Base-by-base conservation (phyloP, 768 basidiomycete genomes). In the Kwoniella heveanensis region DNA sequence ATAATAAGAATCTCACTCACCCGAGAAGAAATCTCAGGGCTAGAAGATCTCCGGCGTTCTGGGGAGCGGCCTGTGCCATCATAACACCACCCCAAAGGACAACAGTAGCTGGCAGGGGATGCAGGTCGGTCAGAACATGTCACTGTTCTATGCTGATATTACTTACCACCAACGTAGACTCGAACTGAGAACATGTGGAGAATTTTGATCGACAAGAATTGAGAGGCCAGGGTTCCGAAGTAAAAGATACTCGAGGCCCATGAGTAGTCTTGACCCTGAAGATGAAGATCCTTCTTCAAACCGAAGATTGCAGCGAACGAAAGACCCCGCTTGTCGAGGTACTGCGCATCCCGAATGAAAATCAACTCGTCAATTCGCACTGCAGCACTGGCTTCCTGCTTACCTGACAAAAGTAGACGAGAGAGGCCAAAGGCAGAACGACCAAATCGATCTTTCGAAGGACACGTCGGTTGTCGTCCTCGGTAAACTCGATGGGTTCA, bases 281-380 rank as follows among this genome's bases (percentile, higher is more conserved):
- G 54, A 9, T 56, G 13, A 9, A 62, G 29, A 25, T 62, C 60
- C 12, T 46, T 56, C 24, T 54, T 54, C 29, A 62, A 26, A 25
- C 60, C 60, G 27, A 62, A 62, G 47, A 62, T 62, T 1, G 60
- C 60, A 17, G 60, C 60, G 27, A 54, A 62, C 4, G 60, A 54
- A 19, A 62, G 25, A 10, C 53, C 60, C 21, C 52, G 27, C 32
- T 62, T 62, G 26, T 62, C 60, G 54, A 62, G 60, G 32, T 62
- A 62, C 26, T 62, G 54, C 29, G n/a, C n/a, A n/a, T n/a, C n/a
- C n/a, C n/a, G n/a, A n/a, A n/a, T n/a, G n/a, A n/a, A n/a, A n/a
- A n/a, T n/a, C n/a, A n/a, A n/a, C n/a, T n/a, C n/a, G n/a, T n/a
- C n/a, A n/a, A n/a, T n/a, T n/a, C n/a, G n/a, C n/a, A n/a, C n/a